A percentile compares a stretch with the other conserved stretches of the same genome.
Evolutionary conservation across 139 green algal species (phyloP).

Genomic region (Medakamo hakoo): DNA sequence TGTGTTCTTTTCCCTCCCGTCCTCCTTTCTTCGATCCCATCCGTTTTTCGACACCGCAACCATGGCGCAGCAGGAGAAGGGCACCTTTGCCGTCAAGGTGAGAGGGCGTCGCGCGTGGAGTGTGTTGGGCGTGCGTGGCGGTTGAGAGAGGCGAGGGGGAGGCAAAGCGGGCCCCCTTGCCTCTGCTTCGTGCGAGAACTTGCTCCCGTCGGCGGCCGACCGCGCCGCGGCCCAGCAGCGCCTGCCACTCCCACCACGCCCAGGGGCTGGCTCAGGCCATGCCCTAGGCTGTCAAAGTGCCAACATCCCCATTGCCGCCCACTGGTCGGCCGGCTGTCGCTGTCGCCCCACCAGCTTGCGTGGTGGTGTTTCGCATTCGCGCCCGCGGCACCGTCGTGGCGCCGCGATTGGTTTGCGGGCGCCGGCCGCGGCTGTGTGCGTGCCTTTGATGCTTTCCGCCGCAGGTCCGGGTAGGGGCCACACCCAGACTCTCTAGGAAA

Average conservation of each 20-base stretch:
- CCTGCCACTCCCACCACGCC: neutral
- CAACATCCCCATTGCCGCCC: neutral
- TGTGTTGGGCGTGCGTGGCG: too few relatives aligned
- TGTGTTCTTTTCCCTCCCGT: neutral
- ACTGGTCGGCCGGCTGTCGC: neutral
- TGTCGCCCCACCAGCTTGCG: neutral
- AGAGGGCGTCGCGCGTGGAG: too few relatives aligned
- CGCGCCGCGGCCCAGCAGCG: neutral
- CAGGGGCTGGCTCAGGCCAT: neutral
- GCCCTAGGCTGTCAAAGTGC: slow-evolving; percentile 2
- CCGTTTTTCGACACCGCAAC: neutral
- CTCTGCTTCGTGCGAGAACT: neutral
- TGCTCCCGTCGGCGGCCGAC: neutral
- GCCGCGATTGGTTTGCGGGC: too few relatives aligned
- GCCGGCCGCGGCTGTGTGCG: too few relatives aligned
- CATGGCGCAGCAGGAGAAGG: slow-evolving; percentile 24
- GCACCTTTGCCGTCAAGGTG: slow-evolving; percentile 70
- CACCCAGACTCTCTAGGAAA: too few relatives aligned
- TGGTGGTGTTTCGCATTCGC: neutral
- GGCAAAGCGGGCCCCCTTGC: neutral
- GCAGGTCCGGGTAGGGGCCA: too few relatives aligned
- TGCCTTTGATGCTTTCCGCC: too few relatives aligned
- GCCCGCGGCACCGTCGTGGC: too few relatives aligned
- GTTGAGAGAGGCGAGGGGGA: neutral
- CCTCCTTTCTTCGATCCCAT: neutral